Base-by-base conservation (phyloP, 768 basidiomycete genomes). In the Agrocybe chaxingu region DNA sequence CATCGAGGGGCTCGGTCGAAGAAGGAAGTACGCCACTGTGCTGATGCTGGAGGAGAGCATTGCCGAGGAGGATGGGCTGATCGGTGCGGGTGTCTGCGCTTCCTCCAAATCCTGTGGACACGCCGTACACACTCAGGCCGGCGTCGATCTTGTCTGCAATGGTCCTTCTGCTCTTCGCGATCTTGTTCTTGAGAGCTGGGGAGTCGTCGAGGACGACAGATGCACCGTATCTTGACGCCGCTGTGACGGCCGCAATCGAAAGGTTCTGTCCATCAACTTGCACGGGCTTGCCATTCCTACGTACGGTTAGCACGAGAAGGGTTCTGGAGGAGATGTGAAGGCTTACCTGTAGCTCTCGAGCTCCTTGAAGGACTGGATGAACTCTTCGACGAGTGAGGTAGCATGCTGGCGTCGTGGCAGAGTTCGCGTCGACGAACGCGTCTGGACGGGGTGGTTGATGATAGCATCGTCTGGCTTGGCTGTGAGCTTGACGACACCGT, bases 21-120 rank as follows among this genome's bases (percentile, higher is more conserved):
- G 85, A 81, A 41, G 90, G 82, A 7, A 85, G 73, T 1, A 92
- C 80, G 33, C 92, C 92, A 46, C 73, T 71, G 52, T 91, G 87
- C 61, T 91, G 87, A 60, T 90, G 87, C 62, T 93, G 90, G 24
- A 92, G 74, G n/a, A 92, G 79, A n/a, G 88, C 85, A 54, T 82
- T 78, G 16, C 87, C 90, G 24, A 94, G 82, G 8, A 84, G 70
- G 52, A 87, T 63, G 16, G 89, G 82, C 46, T 89, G 72, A 56
- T 84, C 78, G 0, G 91, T 93, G 16, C 91, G 81, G 1, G 90
- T 92, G 64, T 92, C 87, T 8, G 91, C 91, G 58, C 85, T 87
- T n/a, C 90, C 91, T 36, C 91, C 92, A 59, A 90, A 94, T 41
- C 92, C 92, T 33, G 78, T 81, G 2, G 87, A 87, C 37, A 93